Base-by-base conservation (phyloP, 768 basidiomycete species). In the Mycena alexandri region DNA sequence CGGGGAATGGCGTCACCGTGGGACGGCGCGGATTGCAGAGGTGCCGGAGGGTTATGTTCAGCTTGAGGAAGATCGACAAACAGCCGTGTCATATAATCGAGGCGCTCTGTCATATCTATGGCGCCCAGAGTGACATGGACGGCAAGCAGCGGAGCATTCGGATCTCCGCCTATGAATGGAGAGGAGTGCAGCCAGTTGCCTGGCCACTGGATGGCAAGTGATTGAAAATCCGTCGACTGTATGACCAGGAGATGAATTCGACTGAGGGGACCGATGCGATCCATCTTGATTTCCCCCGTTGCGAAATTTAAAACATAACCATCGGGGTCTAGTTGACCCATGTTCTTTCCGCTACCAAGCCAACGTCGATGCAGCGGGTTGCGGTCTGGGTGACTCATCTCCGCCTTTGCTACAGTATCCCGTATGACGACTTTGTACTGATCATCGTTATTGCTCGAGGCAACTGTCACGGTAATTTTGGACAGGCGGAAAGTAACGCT, bases 181-280 rank as follows among this genome's bases (percentile, higher is more conserved):
- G 84, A 79, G 3, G 82, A 76, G 36, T 77, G 77, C 34, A 90
- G 76, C 80, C 85, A 85, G n/a, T 85, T 85, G 46, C 83, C 75
- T 11, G 90, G 88, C 90, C 90, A 93, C 74, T 89, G 87, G 3
- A 84, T 84, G 22, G 83, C 76, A 24, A 91, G 76, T 1, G 79
- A 74, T 53, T 83, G 77, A 25, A 86, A 67, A 38, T 79, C 70
- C 17, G 84, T 60, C 6, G 78, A 74, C 24, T 83, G 83, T 17
- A 89, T 65, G 17, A 79, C 81, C 41, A 85, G 70, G 16, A 90
- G 71, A n/a, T 81, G 82, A 66, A 82, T 74, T 54, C 75, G 73
- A 68, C 79, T 76, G 29, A 75, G 72, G 19, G 70, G 67, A 19
- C 77, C 79, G 46, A 74, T 80, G 53, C 89, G 79, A 60, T 88